Evolutionary conservation across 805 yeast species (phyloP), one percentile per base, ranked within the genome.

Genomic region (Isabelozyma rhagii): DNA sequence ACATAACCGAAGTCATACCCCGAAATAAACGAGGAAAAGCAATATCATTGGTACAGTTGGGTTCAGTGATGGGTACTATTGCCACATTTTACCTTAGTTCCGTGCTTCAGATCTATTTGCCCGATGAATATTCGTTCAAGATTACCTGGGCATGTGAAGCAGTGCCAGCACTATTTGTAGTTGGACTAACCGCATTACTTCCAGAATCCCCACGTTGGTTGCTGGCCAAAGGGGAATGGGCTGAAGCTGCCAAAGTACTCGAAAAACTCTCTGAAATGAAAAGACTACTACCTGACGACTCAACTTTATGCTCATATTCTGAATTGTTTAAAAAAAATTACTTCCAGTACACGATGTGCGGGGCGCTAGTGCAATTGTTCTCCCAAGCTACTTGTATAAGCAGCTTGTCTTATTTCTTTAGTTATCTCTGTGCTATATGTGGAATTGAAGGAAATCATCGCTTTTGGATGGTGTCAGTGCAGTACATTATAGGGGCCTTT

Each of bases 361-460:
- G 80, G 1, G 51, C 73, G 0, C 25, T 62, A 0, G 58, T 74
- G 8, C 83, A 78, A 51, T 40, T 68, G 1, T 57, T 77, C 5
- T 67, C 72, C n/a, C 83, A 79, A 51, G 53, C 73, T n/a, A 70
- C 77, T 47, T 77, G 80, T 5, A 72, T 75, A 9, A 68, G 69
- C 41, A 66, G 72, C 1, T 55, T 79, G 44, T 68, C 75, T 71
- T 75, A 71, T 55, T 77, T 77, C 47, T 66, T 77, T 47, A 66
- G 68, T 1, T 74, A 67, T 54, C 67, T 80, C 11, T 80, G 83
- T 61, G 77, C 72, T 31, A 71, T 73, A 67, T 67, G 79, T 54
- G 83, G 81, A 0, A 50, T 79, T 34, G 57, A 63, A 9, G 76
- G 71, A 0, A 60, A 68, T 3, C 46, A 52, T 4, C 69, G 66